These are phyloP conservation scores for Xylaria sp. DNA, from an alignment of 2,329 filamentous ascomycete genomes.

Conservation along the genomic window DNA sequence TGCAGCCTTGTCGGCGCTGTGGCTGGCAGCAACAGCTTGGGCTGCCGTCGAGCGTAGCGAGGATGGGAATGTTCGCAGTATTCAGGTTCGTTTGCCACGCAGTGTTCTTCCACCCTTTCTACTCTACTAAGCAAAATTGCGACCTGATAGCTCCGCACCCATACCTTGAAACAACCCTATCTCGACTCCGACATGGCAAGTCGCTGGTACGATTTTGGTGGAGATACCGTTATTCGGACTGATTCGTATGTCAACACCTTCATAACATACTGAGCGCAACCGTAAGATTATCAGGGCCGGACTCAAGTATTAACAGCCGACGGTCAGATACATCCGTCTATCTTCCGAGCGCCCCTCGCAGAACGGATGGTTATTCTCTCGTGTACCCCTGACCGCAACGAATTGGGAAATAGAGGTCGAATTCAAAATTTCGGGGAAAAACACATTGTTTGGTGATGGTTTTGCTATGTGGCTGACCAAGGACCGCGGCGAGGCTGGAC, in stretches of 20 bases:
- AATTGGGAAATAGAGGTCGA: constrained; percentile 99
- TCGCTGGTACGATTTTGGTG: constrained; percentile 99
- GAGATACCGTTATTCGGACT: constrained; percentile 85
- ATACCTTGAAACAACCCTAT: constrained; percentile 90
- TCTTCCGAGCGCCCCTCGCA: constrained; percentile 91
- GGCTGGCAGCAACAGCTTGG: constrained; percentile 53
- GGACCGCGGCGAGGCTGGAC: constrained; percentile 80
- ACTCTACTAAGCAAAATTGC: constrained; percentile 30
- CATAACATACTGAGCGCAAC: constrained; percentile 6
- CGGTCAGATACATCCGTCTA: constrained; percentile 84
- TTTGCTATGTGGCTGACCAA: constrained; percentile 99
- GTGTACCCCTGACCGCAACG: constrained; percentile 92
- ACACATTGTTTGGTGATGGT: constrained; percentile 92
- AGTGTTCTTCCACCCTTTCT: constrained; percentile 26
- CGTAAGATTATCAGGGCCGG: neutral
- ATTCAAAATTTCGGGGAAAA: constrained; percentile 90
- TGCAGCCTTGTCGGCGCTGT: constrained; percentile 48
- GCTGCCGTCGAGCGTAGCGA: constrained; percentile 58
- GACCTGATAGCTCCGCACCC: constrained; percentile 77
- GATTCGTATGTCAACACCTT: constrained; percentile 65
- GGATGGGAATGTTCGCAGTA: constrained; percentile 66
- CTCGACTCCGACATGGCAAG: constrained; percentile 98
- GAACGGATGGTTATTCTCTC: constrained; percentile 91
- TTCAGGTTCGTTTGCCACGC: constrained; percentile 68
- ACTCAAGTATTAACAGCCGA: constrained; percentile 41